phyloP scores from a whole-genome alignment of 306 rosid genomes.

The Inga oerstediana region DNA sequence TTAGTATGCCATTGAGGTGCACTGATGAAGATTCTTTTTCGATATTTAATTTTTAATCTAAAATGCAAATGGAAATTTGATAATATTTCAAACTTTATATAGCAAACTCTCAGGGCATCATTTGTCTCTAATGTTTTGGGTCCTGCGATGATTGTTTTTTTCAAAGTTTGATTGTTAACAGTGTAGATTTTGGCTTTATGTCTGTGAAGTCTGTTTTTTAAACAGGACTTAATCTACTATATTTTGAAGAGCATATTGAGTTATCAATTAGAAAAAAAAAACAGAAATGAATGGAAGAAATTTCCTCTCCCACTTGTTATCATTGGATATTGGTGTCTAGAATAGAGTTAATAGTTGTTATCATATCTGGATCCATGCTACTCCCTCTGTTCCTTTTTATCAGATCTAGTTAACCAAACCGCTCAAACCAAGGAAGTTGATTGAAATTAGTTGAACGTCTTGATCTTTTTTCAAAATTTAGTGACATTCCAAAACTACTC shows the following conservation, averaged over 20 bases:
- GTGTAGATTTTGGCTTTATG: not conserved
- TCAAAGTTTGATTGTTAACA: not conserved
- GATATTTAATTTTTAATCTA: not conserved
- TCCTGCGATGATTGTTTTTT: conserved; percentile 8
- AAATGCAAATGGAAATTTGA: conserved; percentile 17
- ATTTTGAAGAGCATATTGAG: not conserved
- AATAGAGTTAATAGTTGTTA: conserved; percentile 4
- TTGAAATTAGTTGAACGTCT: not conserved
- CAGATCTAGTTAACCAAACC: not conserved
- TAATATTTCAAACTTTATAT: conserved; percentile 6
- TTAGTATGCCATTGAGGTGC: not conserved
- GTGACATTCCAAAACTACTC: not conserved
- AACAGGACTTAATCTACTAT: not conserved
- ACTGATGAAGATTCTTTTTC: conserved; percentile 8
- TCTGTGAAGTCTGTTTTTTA: not conserved
- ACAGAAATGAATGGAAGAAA: not conserved
- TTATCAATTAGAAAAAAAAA: not conserved
- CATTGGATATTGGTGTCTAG: not conserved
- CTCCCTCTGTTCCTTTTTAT: not conserved
- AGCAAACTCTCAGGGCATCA: conserved; percentile 5
- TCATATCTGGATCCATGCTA: conserved; percentile 18
- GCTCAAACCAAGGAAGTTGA: not conserved
- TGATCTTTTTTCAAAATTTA: not conserved
- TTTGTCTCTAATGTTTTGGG: not conserved
- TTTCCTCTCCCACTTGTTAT: not conserved